A percentile compares a stretch with the other conserved stretches of the same genome.
These are phyloP conservation scores for Capronia epimyces DNA, from an alignment of 2,329 filamentous ascomycete genomes.

Conservation along the genomic window DNA sequence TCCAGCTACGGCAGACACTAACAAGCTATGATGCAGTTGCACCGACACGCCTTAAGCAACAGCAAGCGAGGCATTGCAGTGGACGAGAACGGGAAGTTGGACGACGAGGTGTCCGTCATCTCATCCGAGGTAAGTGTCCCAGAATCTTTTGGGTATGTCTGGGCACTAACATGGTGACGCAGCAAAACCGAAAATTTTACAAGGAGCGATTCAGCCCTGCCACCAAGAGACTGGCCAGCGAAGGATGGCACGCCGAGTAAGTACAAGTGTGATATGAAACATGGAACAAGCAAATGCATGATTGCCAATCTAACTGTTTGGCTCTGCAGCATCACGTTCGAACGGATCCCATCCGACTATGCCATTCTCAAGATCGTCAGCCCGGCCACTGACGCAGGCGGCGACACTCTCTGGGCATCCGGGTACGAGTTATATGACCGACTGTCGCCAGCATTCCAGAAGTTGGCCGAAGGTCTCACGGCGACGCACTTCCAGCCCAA, in stretches of 20 bases:
- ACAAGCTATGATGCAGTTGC: slow-evolving; percentile 22
- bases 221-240: slow-evolving; percentile 32
- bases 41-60: slow-evolving; percentile 47
- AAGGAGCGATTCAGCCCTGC: slow-evolving; percentile 31
- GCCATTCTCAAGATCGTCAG: slow-evolving; percentile 53
- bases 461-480: slow-evolving; percentile 40
- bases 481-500: slow-evolving; percentile 33
- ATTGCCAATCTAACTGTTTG: no score
- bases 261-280: no score
- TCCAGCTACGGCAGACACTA: background rate
- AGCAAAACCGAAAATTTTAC: slow-evolving; percentile 35
- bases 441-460: slow-evolving; percentile 47
- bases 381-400: slow-evolving; percentile 48
- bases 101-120: slow-evolving; percentile 49
- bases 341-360: slow-evolving; percentile 60
- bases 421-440: slow-evolving; percentile 63
- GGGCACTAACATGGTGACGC: background rate
- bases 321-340: slow-evolving; percentile 51
- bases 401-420: slow-evolving; percentile 61
- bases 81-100: slow-evolving; percentile 42
- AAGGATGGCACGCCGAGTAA: slow-evolving; percentile 46
- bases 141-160: background rate
- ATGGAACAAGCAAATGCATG: no score
- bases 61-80: slow-evolving; percentile 43
- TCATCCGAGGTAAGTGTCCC: slow-evolving; percentile 35